Base-by-base conservation (phyloP, 148 eudicot species). In the Vaccinium vitisidaea region DNA sequence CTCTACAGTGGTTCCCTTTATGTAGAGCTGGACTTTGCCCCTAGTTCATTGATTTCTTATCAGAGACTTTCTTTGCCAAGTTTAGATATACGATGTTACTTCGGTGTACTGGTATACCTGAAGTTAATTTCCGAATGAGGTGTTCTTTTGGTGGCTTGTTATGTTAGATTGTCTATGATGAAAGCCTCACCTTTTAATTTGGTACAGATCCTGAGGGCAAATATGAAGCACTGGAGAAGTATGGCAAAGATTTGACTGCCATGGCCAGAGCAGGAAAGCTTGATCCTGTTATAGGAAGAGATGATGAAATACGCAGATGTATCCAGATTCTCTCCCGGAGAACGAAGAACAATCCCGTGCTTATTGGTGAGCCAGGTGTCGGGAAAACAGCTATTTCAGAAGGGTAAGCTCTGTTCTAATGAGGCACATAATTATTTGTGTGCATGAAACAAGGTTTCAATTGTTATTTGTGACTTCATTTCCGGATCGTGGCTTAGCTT, bases 381-480 rank as follows among this genome's bases (percentile, higher is more conserved):
- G 99, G 99, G 79, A 96, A 96, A 92, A 94, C 99, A 58, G 99
- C 98, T 39, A 96, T 96, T 82, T 96, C 98, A 82, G 99, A 97
- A 87, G 99, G 99, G 99, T 94, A 88, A 84, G 94, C 61, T 27
- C 56, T 75, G 70, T 9, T 21, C 10, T 71, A 4, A 10, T 36
- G 55, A 16, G 76, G 58, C 43, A 67, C 46, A 16, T 7, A 8
- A 67, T 25, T 48, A 50, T 8, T 67, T n/a, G 54, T 69, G 46
- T 49, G 7, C 36, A 67, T 8, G 49, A 67, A 14, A 36, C 43
- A 25, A 65, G 10, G 13, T n/a, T 49, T 39, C 14, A 18, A 12
- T 46, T 81, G 46, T 80, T 59, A 25, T 39, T 39, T 36, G 19
- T 10, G 53, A n/a, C 16, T 81, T 81, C 55, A 61, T 46, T 81